Evolutionary conservation across 257 asterid species (phyloP).

Genomic region (Solanum pimpinellifolium): DNA sequence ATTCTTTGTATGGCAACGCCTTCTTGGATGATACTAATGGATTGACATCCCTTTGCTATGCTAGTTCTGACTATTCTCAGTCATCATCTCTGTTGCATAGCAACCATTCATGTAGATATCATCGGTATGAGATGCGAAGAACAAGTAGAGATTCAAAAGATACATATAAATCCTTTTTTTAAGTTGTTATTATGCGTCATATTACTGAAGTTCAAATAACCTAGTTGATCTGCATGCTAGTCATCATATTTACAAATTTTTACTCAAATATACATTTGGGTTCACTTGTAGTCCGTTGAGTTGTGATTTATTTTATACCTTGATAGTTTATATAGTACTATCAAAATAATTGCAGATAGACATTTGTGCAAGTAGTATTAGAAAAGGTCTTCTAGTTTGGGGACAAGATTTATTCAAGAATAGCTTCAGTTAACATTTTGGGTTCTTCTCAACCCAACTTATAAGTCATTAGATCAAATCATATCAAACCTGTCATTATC

Average conservation of each 20-base stretch:
- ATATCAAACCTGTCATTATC: background rate
- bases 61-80: background rate
- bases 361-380: background rate
- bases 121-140: background rate
- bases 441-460: background rate
- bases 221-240: background rate
- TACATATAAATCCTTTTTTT: too few relatives aligned
- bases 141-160: background rate
- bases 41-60: background rate
- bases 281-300: background rate
- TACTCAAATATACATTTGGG: background rate
- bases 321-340: background rate
- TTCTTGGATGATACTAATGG: background rate
- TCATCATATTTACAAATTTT: background rate
- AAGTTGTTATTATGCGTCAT: background rate
- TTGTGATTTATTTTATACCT: background rate
- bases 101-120: background rate
- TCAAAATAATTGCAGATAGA: background rate
- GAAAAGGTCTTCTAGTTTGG: background rate
- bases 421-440: background rate
- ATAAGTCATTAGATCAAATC: background rate
- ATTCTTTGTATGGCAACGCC: slow-evolving; percentile 1
- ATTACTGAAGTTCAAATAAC: background rate
- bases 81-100: background rate
- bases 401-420: background rate